A percentile compares a stretch with the other conserved stretches of the same genome.
These are phyloP conservation scores for Zoysia matrella DNA, from an alignment of 202 grass and related monocot genomes.

Conservation along the genomic window DNA sequence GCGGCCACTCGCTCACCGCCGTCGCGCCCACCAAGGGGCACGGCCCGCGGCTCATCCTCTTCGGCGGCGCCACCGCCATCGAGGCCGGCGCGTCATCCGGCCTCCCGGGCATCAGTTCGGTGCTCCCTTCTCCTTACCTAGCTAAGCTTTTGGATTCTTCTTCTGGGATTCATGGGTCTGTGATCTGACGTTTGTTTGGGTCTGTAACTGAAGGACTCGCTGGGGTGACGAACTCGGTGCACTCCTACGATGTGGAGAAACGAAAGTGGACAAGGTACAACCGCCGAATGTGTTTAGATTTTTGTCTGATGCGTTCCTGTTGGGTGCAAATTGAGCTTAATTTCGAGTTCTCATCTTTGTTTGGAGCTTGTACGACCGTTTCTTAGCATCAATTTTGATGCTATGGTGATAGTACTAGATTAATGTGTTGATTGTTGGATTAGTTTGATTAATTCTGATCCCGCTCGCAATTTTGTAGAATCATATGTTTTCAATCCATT, in stretches of 20 bases:
- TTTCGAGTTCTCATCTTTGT: slow-evolving; percentile 10
- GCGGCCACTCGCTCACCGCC: slow-evolving; percentile 81
- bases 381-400: not conserved
- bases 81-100: slow-evolving; percentile 74
- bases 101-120: slow-evolving; percentile 86
- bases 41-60: slow-evolving; percentile 93
- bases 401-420: not conserved
- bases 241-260: slow-evolving; percentile 81
- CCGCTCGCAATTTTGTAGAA: not conserved
- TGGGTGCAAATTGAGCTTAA: slow-evolving; percentile 8
- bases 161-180: slow-evolving; percentile 3
- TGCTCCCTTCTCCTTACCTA: slow-evolving; percentile 2
- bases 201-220: slow-evolving; percentile 67
- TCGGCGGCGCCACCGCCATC: slow-evolving; percentile 95
- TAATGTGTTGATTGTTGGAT: not conserved
- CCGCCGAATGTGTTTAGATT: not conserved
- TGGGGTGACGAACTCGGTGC: slow-evolving; percentile 95
- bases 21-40: slow-evolving; percentile 82
- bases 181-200: slow-evolving; percentile 33
- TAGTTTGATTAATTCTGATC: not conserved
- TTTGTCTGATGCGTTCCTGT: not conserved
- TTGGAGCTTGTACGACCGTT: not conserved
- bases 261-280: slow-evolving; percentile 79
- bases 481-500: slow-evolving; percentile 13
- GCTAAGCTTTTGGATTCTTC: slow-evolving; percentile 11